These are phyloP conservation scores for Hemerocallis citrina DNA, from an alignment of 106 monocot species.

Conservation along the genomic window DNA sequence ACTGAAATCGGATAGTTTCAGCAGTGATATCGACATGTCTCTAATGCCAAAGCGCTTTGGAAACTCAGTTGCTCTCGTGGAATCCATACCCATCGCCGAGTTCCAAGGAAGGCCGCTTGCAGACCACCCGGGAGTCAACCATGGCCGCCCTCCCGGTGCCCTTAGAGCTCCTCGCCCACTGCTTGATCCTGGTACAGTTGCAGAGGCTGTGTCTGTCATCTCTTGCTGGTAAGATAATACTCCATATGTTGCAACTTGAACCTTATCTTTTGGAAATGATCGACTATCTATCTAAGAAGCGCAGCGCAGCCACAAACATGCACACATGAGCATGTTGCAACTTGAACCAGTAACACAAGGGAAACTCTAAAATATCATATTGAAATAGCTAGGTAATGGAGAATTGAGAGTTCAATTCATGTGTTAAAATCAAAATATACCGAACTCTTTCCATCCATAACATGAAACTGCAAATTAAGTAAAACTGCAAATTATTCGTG, in stretches of 20 bases:
- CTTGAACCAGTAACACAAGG: too few relatives aligned
- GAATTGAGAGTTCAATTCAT: too few relatives aligned
- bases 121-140: constrained; percentile 63
- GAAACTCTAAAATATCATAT: too few relatives aligned
- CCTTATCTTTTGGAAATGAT: neutral
- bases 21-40: constrained; percentile 18
- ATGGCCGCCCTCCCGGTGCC: constrained; percentile 67
- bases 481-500: too few relatives aligned
- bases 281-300: too few relatives aligned
- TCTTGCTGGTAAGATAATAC: constrained; percentile 60
- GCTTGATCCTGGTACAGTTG: constrained; percentile 53
- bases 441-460: too few relatives aligned
- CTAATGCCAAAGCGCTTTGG: constrained; percentile 60
- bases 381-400: too few relatives aligned
- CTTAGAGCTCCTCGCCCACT: constrained; percentile 43
- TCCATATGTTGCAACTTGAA: neutral
- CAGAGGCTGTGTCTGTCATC: constrained; percentile 83
- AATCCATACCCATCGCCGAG: constrained; percentile 73
- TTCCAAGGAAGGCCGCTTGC: constrained; percentile 79
- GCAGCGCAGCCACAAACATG: too few relatives aligned
- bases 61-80: constrained; percentile 44
- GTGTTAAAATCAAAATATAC: too few relatives aligned
- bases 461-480: too few relatives aligned
- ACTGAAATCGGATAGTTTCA: constrained; percentile 34
- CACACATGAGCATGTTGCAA: too few relatives aligned